phyloP scores from a whole-genome alignment of 495 filamentous ascomycete genomes.

The Platismatia glauca region DNA sequence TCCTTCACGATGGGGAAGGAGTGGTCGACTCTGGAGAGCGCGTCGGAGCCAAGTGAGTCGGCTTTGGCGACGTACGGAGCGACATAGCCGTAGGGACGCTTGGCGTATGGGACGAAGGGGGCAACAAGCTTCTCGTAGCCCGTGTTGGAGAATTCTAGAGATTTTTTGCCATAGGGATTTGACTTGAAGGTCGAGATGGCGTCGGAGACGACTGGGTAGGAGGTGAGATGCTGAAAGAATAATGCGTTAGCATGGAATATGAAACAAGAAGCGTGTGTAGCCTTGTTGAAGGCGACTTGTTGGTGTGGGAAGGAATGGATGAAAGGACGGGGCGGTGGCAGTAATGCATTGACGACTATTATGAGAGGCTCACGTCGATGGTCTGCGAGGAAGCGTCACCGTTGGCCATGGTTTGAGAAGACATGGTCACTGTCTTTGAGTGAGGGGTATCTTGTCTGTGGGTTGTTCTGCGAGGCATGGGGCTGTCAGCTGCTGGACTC shows the following conservation, averaged over 20 bases:
- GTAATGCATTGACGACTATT: background rate
- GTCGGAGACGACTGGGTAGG: constrained; percentile 79
- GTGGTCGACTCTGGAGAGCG: constrained; percentile 64
- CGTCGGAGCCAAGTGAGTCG: constrained; percentile 68
- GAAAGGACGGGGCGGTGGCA: constrained; percentile 4
- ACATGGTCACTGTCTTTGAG: constrained; percentile 7
- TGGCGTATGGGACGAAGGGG: constrained; percentile 69
- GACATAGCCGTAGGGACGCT: constrained; percentile 65
- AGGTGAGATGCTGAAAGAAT: constrained; percentile 59
- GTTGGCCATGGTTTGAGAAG: constrained; percentile 18
- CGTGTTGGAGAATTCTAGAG: constrained; percentile 59
- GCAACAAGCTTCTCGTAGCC: constrained; percentile 59
- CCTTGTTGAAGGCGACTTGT: background rate
- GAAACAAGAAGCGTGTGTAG: too few species aligned
- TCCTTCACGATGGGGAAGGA: constrained; percentile 84
- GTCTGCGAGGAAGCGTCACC: constrained; percentile 13
- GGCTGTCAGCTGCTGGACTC: background rate
- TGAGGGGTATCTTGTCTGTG: background rate
- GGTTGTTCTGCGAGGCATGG: background rate
- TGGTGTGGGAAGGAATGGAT: background rate
- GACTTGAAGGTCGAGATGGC: constrained; percentile 65
- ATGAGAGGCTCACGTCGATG: constrained; percentile 6
- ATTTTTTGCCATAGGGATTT: constrained; percentile 72
- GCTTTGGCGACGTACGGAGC: constrained; percentile 75
- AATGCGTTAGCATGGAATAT: constrained; percentile 13